Percentiles rank a stretch among this genome's conserved stretches.
These are phyloP conservation scores for Fusarium veterinarium DNA, from an alignment of 2,329 filamentous ascomycete species.

Conservation along the genomic window DNA sequence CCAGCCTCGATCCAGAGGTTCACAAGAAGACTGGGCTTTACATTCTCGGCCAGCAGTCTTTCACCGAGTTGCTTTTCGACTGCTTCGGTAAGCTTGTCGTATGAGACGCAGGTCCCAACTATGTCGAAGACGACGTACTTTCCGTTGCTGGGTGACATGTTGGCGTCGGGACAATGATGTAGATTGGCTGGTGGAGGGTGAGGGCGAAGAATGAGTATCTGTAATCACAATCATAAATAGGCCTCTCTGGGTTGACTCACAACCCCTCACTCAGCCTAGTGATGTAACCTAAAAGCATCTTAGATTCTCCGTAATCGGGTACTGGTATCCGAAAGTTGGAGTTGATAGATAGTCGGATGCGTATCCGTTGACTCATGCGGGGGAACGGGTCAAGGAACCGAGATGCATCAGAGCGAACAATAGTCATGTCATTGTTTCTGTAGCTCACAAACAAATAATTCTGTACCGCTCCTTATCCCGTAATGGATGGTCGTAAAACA, in stretches of 20 bases:
- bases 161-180: not conserved
- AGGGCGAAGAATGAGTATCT: no score
- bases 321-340: not conserved
- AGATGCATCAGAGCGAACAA: not conserved
- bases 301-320: not conserved
- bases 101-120: constrained; percentile 29
- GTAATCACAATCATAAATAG: not conserved
- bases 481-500: fast-evolving
- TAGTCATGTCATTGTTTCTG: not conserved
- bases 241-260: not conserved
- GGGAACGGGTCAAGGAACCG: not conserved
- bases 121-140: constrained; percentile 38
- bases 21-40: constrained; percentile 57
- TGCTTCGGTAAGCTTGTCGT: constrained; percentile 42
- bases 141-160: not conserved
- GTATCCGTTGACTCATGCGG: not conserved
- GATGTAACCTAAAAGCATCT: not conserved
- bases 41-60: constrained; percentile 51
- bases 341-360: not conserved
- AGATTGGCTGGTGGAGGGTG: fast-evolving
- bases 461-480: fast-evolving
- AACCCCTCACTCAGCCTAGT: not conserved
- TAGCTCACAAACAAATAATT: not conserved
- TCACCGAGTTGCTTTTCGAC: constrained; percentile 56
- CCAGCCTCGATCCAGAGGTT: constrained; percentile 59